Evolutionary conservation across 345 rosid species (phyloP).

Genomic region (Erysimum cheiranthoides): DNA sequence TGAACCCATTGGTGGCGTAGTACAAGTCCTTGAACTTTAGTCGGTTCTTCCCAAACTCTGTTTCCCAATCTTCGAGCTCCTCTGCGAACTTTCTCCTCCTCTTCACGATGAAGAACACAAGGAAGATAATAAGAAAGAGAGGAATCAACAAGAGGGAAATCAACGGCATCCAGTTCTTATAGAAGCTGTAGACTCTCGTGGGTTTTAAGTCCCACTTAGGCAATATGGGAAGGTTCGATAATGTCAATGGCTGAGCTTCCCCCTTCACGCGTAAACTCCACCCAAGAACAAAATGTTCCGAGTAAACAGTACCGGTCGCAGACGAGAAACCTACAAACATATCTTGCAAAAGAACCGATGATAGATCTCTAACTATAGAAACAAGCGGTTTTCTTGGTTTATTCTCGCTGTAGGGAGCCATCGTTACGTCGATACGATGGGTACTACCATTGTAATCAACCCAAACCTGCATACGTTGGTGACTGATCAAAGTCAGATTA

Average conservation of each 20-base stretch:
- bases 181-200: constrained; percentile 26
- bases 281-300: constrained; percentile 57
- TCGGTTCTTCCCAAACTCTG: constrained; percentile 67
- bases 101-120: constrained; percentile 18
- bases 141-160: constrained; percentile 27
- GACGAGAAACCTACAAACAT: constrained; percentile 72
- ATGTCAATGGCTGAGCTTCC: constrained; percentile 43
- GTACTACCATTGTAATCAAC: constrained; percentile 63
- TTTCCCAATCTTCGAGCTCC: constrained; percentile 72
- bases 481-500: constrained; percentile 56
- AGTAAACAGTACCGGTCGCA: constrained; percentile 43
- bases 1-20: constrained; percentile 65
- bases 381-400: constrained; percentile 54
- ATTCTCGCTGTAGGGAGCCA: constrained; percentile 46
- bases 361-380: constrained; percentile 50
- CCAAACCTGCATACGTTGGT: constrained; percentile 64
- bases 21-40: constrained; percentile 64
- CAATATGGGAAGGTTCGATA: constrained; percentile 57
- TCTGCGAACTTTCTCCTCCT: constrained; percentile 62
- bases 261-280: constrained; percentile 66
- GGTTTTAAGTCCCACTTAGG: constrained; percentile 38
- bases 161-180: constrained; percentile 47
- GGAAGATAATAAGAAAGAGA: constrained; percentile 26
- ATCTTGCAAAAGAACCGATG: constrained; percentile 36
- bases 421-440: constrained; percentile 53